These are phyloP conservation scores for Paramyrothecium sp. DNA, from an alignment of 2,329 filamentous ascomycete species.

Conservation along the genomic window DNA sequence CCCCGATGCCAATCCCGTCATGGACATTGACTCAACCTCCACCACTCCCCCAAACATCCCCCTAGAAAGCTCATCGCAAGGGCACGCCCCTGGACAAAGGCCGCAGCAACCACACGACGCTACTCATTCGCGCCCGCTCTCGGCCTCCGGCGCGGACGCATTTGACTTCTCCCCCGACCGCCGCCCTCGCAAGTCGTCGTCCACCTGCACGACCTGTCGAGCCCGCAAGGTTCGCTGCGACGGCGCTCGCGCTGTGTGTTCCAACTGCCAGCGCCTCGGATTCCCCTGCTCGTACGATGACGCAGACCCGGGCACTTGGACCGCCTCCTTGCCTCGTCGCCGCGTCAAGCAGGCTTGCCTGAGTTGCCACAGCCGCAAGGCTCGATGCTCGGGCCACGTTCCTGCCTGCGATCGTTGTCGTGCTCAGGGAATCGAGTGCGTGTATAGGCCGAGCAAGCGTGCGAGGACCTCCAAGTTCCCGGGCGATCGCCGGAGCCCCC, in stretches of 20 bases:
- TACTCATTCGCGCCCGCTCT: slow-evolving; percentile 4
- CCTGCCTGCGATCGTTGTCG: slow-evolving; percentile 52
- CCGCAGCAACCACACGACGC: neutral
- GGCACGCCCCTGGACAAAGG: neutral
- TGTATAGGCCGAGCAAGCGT: slow-evolving; percentile 51
- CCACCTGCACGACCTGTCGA: slow-evolving; percentile 54
- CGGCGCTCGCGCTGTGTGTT: slow-evolving; percentile 50
- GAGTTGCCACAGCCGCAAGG: slow-evolving; percentile 58
- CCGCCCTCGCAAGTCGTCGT: slow-evolving; percentile 39
- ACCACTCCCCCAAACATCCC: neutral
- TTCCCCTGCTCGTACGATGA: slow-evolving; percentile 59
- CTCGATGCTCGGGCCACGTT: slow-evolving; percentile 56
- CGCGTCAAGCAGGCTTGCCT: slow-evolving; percentile 57
- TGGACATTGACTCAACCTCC: neutral
- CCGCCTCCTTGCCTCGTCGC: slow-evolving; percentile 46
- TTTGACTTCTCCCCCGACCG: slow-evolving; percentile 28
- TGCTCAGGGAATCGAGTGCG: slow-evolving; percentile 52
- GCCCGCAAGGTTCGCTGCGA: slow-evolving; percentile 59
- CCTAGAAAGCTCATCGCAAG: neutral
- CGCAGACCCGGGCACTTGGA: slow-evolving; percentile 35
- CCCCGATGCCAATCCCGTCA: slow-evolving; percentile 1
- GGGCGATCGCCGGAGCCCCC: slow-evolving; percentile 25
- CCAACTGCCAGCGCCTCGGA: slow-evolving; percentile 57
- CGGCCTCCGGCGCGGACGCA: slow-evolving; percentile 17
- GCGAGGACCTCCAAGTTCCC: slow-evolving; percentile 20